phyloP scores from a whole-genome alignment of 495 filamentous ascomycete genomes.

The Tricharina praecox region DNA sequence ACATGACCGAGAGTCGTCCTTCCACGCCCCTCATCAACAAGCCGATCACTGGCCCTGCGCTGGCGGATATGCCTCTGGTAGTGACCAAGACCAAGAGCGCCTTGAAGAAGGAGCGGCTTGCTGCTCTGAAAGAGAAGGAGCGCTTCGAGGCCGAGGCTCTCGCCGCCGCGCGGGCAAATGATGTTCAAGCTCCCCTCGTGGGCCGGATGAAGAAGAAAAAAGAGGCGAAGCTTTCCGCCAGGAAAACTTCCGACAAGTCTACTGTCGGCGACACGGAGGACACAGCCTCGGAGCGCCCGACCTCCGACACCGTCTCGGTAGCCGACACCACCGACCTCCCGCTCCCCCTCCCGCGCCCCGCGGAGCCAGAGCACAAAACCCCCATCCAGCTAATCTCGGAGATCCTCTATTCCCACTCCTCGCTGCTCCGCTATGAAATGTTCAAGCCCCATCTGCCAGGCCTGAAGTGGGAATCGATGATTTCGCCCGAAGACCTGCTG shows the following conservation, averaged over 20 bases:
- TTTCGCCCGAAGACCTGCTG: not conserved
- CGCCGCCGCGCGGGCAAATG: slow-evolving; percentile 6
- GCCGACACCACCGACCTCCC: not conserved
- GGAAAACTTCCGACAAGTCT: not conserved
- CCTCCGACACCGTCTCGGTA: not conserved
- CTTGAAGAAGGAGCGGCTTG: slow-evolving; percentile 70
- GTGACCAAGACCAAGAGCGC: slow-evolving; percentile 77
- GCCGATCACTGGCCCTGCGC: not conserved
- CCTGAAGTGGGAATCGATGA: not conserved
- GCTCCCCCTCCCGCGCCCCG: not conserved
- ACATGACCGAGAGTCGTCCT: slow-evolving; percentile 3
- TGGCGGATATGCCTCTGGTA: slow-evolving; percentile 41
- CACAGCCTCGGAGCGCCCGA: not conserved
- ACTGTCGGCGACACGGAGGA: not conserved
- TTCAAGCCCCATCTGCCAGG: not conserved
- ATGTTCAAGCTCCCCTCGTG: slow-evolving; percentile 19
- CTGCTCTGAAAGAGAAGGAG: slow-evolving; percentile 45
- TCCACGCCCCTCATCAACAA: not conserved
- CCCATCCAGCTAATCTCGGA: not conserved
- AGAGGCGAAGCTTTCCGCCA: not conserved
- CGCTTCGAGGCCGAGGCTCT: slow-evolving; percentile 23
- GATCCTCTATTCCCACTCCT: not conserved
- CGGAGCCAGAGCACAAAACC: not conserved
- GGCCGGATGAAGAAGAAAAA: slow-evolving; percentile 26
- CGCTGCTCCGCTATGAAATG: not conserved